Percentiles rank a stretch among this genome's conserved stretches.
Evolutionary conservation across 352 stramenopile species (phyloP).

Genomic region (Globisporangium paroecandrum): DNA sequence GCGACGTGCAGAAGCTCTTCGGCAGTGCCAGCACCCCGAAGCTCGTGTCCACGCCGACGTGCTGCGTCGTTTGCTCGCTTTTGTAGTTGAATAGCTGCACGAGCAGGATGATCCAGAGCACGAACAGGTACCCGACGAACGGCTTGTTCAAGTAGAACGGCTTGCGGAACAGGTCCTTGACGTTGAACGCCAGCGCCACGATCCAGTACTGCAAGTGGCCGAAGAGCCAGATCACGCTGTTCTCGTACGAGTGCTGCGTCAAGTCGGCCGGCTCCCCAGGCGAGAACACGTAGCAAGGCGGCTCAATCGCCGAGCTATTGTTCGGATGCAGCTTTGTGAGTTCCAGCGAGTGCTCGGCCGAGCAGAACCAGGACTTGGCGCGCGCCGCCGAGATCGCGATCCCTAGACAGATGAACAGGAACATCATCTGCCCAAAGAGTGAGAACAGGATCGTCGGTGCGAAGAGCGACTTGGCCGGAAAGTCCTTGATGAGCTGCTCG

Average conservation of each 20-base stretch:
- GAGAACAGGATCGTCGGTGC: conserved; percentile 53
- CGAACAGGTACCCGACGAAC: conserved; percentile 48
- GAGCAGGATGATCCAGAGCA: conserved; percentile 50
- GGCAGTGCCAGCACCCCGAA: conserved; percentile 54
- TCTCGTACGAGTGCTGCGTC: conserved; percentile 73
- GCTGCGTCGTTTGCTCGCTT: conserved; percentile 41
- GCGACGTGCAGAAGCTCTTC: conserved; percentile 45
- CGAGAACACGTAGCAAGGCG: conserved; percentile 66
- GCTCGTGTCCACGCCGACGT: conserved; percentile 54
- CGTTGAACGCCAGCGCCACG: conserved; percentile 63
- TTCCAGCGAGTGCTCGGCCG: conserved; percentile 34
- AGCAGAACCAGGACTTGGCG: conserved; percentile 62
- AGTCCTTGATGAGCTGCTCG: conserved; percentile 33
- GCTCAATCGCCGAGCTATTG: conserved; percentile 36
- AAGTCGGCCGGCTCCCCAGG: conserved; percentile 45
- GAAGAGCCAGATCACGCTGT: conserved; percentile 75
- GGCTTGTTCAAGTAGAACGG: conserved; percentile 50
- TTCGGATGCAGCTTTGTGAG: conserved; percentile 32
- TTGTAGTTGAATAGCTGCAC: conserved; percentile 71
- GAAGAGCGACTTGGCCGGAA: conserved; percentile 62
- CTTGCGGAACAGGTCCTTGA: conserved; percentile 56
- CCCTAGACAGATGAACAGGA: conserved; percentile 52
- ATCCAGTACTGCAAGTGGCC: conserved; percentile 79
- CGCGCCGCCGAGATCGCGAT: conserved; percentile 55
- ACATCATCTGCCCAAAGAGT: conserved; percentile 49